Base-by-base conservation (phyloP, 257 asterid genomes). In the Lantana camara region DNA sequence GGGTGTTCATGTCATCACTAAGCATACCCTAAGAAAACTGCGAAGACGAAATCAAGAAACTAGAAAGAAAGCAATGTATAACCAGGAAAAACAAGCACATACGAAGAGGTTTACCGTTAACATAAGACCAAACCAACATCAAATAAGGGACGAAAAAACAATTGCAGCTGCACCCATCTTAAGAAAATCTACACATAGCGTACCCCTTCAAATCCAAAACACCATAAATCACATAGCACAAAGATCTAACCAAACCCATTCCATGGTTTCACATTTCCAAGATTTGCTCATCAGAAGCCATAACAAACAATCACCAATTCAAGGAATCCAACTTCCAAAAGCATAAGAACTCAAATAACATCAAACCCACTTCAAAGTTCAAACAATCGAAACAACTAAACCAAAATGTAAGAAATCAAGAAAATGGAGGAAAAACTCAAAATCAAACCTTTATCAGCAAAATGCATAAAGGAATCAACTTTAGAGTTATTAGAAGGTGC, bases 401-500 rank as follows among this genome's bases (percentile, higher is more conserved):
- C 4, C 8, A 35, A 35, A 35, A 7, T 2, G 8, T 35, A 27
- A 35, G 1, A 35, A 35, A 3, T 10, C 40, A 35, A 35, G 40
- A 2, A 35, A 35, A 35, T 7, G 8, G 8, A 7, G 40, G 55
- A 35, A 7, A 5, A 7, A 8, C 22, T 3, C 10, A 19, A 56
- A 9, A 32, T 54, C 19, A 34, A 42, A 87, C 97, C 96, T 80
- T 91, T 87, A 64, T 85, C 96, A 48, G 96, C 75, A 60, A 87
- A 91, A 23, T 88, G 95, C 92, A 88, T 75, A 76, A 82, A 91
- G 2, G 90, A 72, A 59, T 88, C 98, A 22, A 84, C 90, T 70
- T 89, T 82, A 8, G 79, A 30, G 32, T 52, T 24, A 63, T 73
- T 63, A 4, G 75, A 34, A 44, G 82, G 73, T 32, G 71, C 76